Evolutionary conservation across 2,329 filamentous ascomycete species (phyloP).

Genomic region (Ophiostoma sp.): DNA sequence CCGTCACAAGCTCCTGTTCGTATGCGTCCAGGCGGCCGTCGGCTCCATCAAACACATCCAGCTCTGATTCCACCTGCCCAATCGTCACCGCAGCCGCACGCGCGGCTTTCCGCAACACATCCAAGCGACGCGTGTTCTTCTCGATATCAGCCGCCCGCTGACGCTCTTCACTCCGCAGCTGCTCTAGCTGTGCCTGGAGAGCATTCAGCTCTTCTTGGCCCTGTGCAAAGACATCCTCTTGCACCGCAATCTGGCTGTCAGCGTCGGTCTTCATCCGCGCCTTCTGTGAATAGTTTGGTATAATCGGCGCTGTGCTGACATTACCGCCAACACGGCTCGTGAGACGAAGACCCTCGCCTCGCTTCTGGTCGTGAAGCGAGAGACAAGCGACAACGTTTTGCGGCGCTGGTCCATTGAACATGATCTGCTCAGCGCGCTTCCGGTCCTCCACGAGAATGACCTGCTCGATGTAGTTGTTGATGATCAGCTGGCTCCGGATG

Average conservation of each 20-base stretch:
- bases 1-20: conserved; percentile 51
- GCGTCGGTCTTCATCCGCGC: conserved; percentile 77
- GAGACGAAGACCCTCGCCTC: conserved; percentile 56
- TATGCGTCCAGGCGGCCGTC: conserved; percentile 61
- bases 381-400: conserved; percentile 70
- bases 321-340: conserved; percentile 40
- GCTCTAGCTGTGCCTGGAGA: conserved; percentile 45
- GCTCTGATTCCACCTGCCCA: conserved; percentile 47
- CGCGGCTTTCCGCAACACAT: conserved; percentile 45
- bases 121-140: conserved; percentile 42
- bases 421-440: conserved; percentile 60
- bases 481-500: conserved; percentile 76
- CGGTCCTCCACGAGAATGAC: conserved; percentile 68
- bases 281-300: conserved; percentile 44
- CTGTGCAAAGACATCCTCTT: conserved; percentile 46
- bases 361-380: conserved; percentile 57
- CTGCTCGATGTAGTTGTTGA: conserved; percentile 78
- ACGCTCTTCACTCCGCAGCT: conserved; percentile 45
- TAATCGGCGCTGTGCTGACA: conserved; percentile 34
- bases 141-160: conserved; percentile 45
- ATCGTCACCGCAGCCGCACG: conserved; percentile 59
- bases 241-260: conserved; percentile 56
- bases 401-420: conserved; percentile 58
- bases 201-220: conserved; percentile 51
- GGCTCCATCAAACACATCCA: conserved; percentile 62